These are phyloP conservation scores for Mortierella polycephala DNA, from an alignment of 371 early-diverging fungal genomes.

Conservation along the genomic window DNA sequence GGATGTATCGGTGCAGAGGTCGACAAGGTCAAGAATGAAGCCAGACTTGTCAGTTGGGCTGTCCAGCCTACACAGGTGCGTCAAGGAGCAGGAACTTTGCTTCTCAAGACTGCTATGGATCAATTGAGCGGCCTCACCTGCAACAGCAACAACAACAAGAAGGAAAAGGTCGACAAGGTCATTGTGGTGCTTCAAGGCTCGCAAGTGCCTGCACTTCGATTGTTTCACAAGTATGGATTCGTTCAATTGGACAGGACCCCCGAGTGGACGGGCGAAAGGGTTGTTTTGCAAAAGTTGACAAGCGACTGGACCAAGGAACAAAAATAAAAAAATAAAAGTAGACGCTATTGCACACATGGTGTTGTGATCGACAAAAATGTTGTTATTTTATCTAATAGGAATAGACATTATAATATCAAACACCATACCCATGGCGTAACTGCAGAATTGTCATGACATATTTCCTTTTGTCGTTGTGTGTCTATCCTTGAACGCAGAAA, in stretches of 20 bases:
- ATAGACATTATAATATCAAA: background rate
- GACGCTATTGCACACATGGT: too few relatives aligned
- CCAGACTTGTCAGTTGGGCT: conserved; percentile 24
- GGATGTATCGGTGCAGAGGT: conserved; percentile 33
- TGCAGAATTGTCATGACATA: too few relatives aligned
- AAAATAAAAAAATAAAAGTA: background rate
- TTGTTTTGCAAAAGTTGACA: conserved; percentile 20
- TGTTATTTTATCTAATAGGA: background rate
- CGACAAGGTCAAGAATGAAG: conserved; percentile 11
- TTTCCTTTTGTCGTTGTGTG: too few relatives aligned
- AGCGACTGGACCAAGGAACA: conserved; percentile 30
- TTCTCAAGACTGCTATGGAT: conserved; percentile 39
- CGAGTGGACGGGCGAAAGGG: conserved; percentile 36
- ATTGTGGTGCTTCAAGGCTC: conserved; percentile 26
- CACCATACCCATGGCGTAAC: too few relatives aligned
- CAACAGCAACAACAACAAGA: background rate
- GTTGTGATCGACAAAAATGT: background rate
- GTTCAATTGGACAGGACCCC: conserved; percentile 21
- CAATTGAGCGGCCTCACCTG: background rate
- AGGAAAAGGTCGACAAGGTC: conserved; percentile 12
- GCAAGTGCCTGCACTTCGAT: conserved; percentile 33
- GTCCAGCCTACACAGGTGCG: conserved; percentile 12
- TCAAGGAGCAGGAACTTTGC: conserved; percentile 20
- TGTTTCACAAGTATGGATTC: conserved; percentile 38
- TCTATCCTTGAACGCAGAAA: too few relatives aligned